These are phyloP conservation scores for Prunus mume DNA, from an alignment of 306 rosid genomes.

Conservation along the genomic window DNA sequence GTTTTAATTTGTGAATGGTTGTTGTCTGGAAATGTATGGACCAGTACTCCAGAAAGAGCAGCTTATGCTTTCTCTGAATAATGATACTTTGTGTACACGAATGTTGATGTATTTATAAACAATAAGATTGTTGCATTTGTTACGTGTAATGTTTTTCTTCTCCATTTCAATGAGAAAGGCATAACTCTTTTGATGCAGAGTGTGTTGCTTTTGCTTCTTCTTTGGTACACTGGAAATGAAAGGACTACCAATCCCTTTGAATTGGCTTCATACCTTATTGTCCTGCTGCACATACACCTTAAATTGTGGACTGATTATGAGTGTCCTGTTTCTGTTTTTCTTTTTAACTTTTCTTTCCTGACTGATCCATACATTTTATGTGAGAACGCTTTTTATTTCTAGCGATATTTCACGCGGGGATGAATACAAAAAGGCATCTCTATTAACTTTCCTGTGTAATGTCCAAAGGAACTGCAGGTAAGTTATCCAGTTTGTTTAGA, in stretches of 20 bases:
- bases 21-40: conserved; percentile 21
- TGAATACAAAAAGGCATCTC: too few relatives aligned
- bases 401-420: too few relatives aligned
- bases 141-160: not conserved
- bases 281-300: not conserved
- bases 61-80: conserved; percentile 12
- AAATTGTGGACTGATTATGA: too few relatives aligned
- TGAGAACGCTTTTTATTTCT: too few relatives aligned
- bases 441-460: too few relatives aligned
- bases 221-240: too few relatives aligned
- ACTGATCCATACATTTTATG: too few relatives aligned
- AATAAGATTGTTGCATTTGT: not conserved
- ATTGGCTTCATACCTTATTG: not conserved
- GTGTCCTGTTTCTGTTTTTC: too few relatives aligned
- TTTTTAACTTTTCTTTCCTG: too few relatives aligned
- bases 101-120: conserved; percentile 7
- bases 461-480: too few relatives aligned
- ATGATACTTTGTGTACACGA: conserved; percentile 14
- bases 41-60: not conserved
- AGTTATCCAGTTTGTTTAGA: not conserved
- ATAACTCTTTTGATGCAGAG: not conserved
- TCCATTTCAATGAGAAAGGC: not conserved
- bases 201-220: not conserved
- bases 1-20: conserved; percentile 8
- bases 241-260: too few relatives aligned